phyloP scores from a whole-genome alignment of 495 filamentous ascomycete genomes.

The Acidiella bohemica region DNA sequence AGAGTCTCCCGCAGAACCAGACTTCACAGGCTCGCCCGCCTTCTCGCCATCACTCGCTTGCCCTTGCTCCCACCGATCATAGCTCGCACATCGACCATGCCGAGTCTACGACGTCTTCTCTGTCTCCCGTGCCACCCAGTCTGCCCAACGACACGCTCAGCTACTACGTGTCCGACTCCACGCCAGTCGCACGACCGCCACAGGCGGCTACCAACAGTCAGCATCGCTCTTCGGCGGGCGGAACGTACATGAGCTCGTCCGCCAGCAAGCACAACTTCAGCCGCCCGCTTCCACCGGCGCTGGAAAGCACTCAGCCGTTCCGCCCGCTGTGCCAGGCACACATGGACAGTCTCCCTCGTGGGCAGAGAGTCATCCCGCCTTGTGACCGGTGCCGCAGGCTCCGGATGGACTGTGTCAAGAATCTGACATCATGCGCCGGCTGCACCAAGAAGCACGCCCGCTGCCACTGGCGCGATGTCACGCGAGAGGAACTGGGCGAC shows the following conservation, averaged over 20 bases:
- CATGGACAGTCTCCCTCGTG: conserved; percentile 61
- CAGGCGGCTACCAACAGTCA: too few relatives aligned
- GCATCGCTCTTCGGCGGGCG: too few relatives aligned
- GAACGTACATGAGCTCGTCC: too few relatives aligned
- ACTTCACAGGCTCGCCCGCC: conserved; percentile 1
- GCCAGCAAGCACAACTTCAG: conserved; percentile 22
- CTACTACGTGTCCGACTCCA: conserved; percentile 10
- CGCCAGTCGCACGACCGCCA: not conserved
- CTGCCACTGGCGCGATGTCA: conserved; percentile 67
- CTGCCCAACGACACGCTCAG: conserved; percentile 7
- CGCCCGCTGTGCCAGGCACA: conserved; percentile 18
- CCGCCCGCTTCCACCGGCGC: conserved; percentile 13
- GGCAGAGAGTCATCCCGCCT: conserved; percentile 62
- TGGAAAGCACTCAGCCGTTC: conserved; percentile 17
- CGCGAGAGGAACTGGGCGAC: conserved; percentile 47
- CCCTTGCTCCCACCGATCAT: not conserved
- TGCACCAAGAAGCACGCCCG: conserved; percentile 83
- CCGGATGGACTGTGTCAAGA: conserved; percentile 70
- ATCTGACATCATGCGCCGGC: conserved; percentile 69
- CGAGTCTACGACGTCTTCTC: conserved; percentile 13
- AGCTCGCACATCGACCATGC: not conserved
- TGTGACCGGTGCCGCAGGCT: conserved; percentile 73
- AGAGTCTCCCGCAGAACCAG: conserved; percentile 18
- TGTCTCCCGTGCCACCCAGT: conserved; percentile 13
- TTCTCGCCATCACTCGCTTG: conserved; percentile 12